Evolutionary conservation across 2,329 filamentous ascomycete genomes (phyloP), one percentile per base, ranked within the genome.

Genomic region (Xylariaceae sp.): DNA sequence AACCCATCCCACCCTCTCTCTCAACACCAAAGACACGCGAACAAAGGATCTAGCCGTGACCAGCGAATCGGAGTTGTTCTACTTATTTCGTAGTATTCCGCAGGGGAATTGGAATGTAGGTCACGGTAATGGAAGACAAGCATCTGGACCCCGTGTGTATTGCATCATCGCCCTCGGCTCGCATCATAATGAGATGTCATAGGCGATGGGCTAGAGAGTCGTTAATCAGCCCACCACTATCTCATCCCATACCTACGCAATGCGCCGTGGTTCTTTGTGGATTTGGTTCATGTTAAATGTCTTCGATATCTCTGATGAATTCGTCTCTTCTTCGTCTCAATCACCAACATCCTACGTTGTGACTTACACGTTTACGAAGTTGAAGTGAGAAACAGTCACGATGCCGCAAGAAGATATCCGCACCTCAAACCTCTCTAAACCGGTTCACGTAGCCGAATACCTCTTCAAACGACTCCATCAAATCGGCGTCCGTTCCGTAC

Each of bases 401-500:
- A 69, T 68, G 63, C 54, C 66, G 35, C 60, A 52, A 62, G 70
- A 72, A 68, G 76, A 79, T 58, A 75, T 80, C 55, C 68, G 77
- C 58, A 74, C 76, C 7, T 67, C 74, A 54, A 74, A 70, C 62
- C 75, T 83, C 15, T 72, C 75, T 64, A 74, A 78, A 70, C 81
- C 81, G 45, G 70, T 83, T 34, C 82, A 87, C 62, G 82, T 88
- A 55, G 84, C 84, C 58, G 82, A 88, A 69, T 89, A 89, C 67
- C 80, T 89, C 68, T 88, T 88, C 71, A 80, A 76, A 51, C 78
- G 87, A 57, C 78, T 89, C 11, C 76, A 82, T 64, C 80, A 89
- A 70, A 74, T 88, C 42, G 86, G 86, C 35, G 80, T 88, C 37
- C 77, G 80, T 56, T 87, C 85, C 9, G 76, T 89, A 57, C 86